Conservation (phyloP, 2,329 filamentous ascomycete genomes). For the Aspergillus tamarii region DNA sequence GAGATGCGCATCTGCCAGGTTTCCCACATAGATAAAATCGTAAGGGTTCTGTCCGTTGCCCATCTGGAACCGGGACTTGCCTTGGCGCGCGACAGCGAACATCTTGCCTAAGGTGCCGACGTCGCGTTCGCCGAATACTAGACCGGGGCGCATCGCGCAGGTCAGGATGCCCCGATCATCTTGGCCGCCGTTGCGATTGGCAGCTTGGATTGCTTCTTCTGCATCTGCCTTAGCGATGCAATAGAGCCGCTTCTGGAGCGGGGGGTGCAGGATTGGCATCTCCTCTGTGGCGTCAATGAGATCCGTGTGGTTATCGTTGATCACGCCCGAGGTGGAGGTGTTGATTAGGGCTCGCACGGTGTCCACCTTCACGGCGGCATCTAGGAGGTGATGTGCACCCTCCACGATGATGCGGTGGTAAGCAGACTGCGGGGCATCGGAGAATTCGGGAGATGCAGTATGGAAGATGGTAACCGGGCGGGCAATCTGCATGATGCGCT, state of each 20-base stretch:
- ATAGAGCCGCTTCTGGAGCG: constrained; percentile 8
- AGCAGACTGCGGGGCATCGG: constrained; percentile 2
- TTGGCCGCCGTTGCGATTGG: constrained; percentile 5
- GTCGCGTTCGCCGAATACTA: constrained; percentile 10
- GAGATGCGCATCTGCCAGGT: constrained; percentile 9
- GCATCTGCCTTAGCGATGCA: constrained; percentile 13
- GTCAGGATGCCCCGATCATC: constrained; percentile 3
- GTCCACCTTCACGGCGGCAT: not conserved
- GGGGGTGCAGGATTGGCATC: constrained; percentile 3
- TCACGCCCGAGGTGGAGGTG: constrained; percentile 11
- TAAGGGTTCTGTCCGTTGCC: constrained; percentile 9
- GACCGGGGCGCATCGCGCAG: constrained; percentile 1
- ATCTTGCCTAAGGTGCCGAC: constrained; percentile 7
- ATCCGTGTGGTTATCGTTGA: constrained; percentile 13
- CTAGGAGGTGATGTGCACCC: constrained; percentile 7
- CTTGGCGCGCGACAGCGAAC: constrained; percentile 7
- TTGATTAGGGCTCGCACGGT: constrained; percentile 11
- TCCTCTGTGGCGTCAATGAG: constrained; percentile 9
- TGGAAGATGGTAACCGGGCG: constrained; percentile 10
- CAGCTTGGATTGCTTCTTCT: constrained; percentile 10
- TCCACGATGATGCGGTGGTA: constrained; percentile 5
- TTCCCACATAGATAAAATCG: constrained; percentile 11
- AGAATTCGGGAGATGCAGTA: constrained; percentile 14
- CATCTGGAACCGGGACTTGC: constrained; percentile 10
- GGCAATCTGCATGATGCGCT: constrained; percentile 7